Conservation (phyloP, 805 yeast genomes). For the Yarrowia keelungensis region DNA sequence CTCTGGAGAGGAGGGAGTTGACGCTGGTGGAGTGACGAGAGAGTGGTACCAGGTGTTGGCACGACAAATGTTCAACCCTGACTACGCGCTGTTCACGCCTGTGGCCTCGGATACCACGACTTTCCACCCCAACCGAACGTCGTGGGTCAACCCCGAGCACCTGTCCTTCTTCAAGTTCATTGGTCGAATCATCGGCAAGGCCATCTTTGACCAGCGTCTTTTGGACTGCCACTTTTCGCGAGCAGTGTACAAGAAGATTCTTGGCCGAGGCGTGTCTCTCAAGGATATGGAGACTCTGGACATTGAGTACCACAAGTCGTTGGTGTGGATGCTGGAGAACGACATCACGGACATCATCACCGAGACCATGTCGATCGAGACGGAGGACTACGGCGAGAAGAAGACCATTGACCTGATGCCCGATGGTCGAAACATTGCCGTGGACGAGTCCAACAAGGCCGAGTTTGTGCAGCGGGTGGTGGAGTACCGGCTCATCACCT, state of each 20-base stretch:
- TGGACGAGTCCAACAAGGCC: conserved; percentile 87
- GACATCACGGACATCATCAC: conserved; percentile 95
- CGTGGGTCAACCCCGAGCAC: conserved; percentile 93
- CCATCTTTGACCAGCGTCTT: conserved; percentile 83
- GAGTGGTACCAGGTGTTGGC: conserved; percentile 97
- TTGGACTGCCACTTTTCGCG: conserved; percentile 94
- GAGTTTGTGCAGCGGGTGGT: conserved; percentile 88
- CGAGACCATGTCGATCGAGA: conserved; percentile 91
- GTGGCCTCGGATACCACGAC: conserved; percentile 92
- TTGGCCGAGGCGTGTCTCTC: conserved; percentile 79
- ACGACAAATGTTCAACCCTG: conserved; percentile 95
- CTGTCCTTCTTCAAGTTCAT: conserved; percentile 90
- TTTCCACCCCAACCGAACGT: conserved; percentile 92
- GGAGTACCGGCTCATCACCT: conserved; percentile 80
- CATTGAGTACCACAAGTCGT: conserved; percentile 86
- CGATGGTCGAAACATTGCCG: conserved; percentile 81
- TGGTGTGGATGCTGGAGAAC: conserved; percentile 95
- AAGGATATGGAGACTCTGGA: conserved; percentile 96
- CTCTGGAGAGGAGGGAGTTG: conserved; percentile 94
- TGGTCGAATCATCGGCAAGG: conserved; percentile 93
- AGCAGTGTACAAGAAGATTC: conserved; percentile 87
- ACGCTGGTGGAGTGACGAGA: conserved; percentile 97
- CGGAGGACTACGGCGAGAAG: conserved; percentile 92
- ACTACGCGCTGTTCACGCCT: conserved; percentile 88
- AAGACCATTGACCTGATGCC: conserved; percentile 82